Conservation (phyloP, 73 alveolate genomes). For the Strombidium stylifer region DNA sequence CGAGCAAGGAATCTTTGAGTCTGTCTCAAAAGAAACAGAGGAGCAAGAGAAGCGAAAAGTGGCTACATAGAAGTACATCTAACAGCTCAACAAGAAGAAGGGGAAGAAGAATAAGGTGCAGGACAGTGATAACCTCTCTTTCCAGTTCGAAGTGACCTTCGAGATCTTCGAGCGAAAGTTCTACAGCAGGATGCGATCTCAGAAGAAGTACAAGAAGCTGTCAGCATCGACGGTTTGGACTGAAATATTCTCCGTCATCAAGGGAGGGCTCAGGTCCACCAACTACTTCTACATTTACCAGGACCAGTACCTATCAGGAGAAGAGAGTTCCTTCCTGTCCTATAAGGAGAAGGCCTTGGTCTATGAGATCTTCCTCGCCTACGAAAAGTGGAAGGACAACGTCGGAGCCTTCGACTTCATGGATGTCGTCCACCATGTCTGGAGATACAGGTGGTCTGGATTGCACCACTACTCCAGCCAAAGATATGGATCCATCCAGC, state of each 20-base stretch:
- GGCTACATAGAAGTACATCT: no score
- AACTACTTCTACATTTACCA: constrained; percentile 24
- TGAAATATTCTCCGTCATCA: constrained; percentile 77
- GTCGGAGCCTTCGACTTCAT: constrained; percentile 74
- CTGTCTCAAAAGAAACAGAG: neutral
- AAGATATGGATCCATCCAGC: constrained; percentile 8
- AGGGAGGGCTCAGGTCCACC: constrained; percentile 64
- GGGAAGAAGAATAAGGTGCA: neutral
- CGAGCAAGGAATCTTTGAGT: constrained; percentile 31
- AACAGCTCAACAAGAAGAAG: no score
- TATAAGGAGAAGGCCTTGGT: constrained; percentile 22
- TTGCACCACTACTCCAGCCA: constrained; percentile 37
- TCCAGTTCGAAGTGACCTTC: constrained; percentile 60
- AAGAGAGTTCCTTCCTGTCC: constrained; percentile 11
- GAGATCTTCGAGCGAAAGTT: constrained; percentile 56
- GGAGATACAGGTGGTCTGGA: no score
- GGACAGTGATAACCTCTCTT: constrained; percentile 5
- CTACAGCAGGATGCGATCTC: constrained; percentile 43
- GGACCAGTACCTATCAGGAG: constrained; percentile 31
- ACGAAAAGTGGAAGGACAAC: constrained; percentile 80
- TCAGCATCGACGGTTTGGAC: constrained; percentile 80
- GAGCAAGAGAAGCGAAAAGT: neutral
- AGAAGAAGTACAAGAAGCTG: constrained; percentile 9
- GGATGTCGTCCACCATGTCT: constrained; percentile 83
- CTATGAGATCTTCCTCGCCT: constrained; percentile 48